Base-by-base conservation (phyloP, 1,139 yeast genomes). In the Meyerozyma sp. region DNA sequence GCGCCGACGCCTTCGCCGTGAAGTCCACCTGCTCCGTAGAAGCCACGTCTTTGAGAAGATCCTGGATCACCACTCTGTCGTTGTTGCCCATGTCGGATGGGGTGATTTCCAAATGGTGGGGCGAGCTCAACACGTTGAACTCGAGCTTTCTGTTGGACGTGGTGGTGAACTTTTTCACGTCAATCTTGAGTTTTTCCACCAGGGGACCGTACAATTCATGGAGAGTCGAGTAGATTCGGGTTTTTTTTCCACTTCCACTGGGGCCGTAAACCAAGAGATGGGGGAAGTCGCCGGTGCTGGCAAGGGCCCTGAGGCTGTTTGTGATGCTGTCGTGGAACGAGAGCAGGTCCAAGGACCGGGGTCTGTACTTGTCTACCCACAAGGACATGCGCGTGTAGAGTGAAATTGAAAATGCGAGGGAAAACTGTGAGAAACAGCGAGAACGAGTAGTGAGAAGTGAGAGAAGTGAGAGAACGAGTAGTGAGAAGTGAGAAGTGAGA, bases 41-140 rank as follows among this genome's bases (percentile, higher is more conserved):
- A 1, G 98, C 98, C 42, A 93, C 82, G 51, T 93, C 98, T 60
- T 93, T 93, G 54, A 93, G 75, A 50, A 94, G 70, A 57, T 93
- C 97, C 61, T 93, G 98, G 52, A 93, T 90, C 18, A 94, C 96
- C 43, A 93, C 86, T 49, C 98, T 75, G 63, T 93, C 98, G 59
- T 89, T 89, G 62, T 85, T 89, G 5, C 98, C 98, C 84, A 91
- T 84, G 63, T 93, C 98, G 47, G 95, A 82, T 2, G 99, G 99
- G 3, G 98, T 93, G 56, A 93, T 86, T 62, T 93, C 99, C 54
- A 91, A 67, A 63, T 93, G 99, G 58, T 84, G 82, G 0, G 94
- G 87, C 7, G 95, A 85, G 43, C 95, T 85, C 32, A 93, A 88
- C 30, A 93, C 91, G 56, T 89, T 93, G 64, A 93, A 83, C 58